Evolutionary conservation across 352 stramenopile genomes (phyloP), one percentile per base, ranked within the genome.

Genomic region (Pythium sp.): DNA sequence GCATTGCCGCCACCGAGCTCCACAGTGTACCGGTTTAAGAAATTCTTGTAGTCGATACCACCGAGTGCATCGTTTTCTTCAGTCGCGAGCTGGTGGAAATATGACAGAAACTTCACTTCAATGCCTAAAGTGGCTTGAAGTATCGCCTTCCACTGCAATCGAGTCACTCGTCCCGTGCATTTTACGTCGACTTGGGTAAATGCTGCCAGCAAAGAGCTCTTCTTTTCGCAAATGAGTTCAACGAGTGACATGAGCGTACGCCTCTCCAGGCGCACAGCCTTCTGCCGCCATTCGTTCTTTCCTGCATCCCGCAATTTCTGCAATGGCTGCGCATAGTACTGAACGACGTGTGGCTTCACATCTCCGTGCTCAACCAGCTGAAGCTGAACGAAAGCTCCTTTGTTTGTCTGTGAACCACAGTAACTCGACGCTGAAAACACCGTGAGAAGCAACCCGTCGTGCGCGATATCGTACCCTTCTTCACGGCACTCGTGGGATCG

Each of bases 401-500:
- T 94, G 76, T 98, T 98, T 4, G 87, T 97, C 70, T 96, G 89
- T 8, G 88, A 95, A 2, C 90, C 91, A 64, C 92, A 97, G 70
- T 98, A 98, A 66, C 86, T 95, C 11, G 89, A 97, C 8, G 93
- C 93, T 12, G 89, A 97, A 72, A 98, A 98, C 4, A 98, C 87
- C 2, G 92, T 98, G 46, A 98, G 67, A 32, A 96, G 66, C 66
- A 94, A 63, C 11, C 88, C 87, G 56, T 97, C 87, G 70, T 97
- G 90, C n/a, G 76, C 72, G 24, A 93, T 91, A 30, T 96, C 86
- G 64, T 95, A 98, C 0, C 94, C 94, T 76, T 98, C 82, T 72
- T 93, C 80, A 56, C 95, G 86, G 64, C 91, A 98, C 71, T 98
- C 93, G 63, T 98, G 94, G 1, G 90, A 98, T n/a, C 94, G 90